A percentile compares a stretch with the other conserved stretches of the same genome.
phyloP scores from a whole-genome alignment of 805 yeast genomes.

The Saccharomycopsis sp. region DNA sequence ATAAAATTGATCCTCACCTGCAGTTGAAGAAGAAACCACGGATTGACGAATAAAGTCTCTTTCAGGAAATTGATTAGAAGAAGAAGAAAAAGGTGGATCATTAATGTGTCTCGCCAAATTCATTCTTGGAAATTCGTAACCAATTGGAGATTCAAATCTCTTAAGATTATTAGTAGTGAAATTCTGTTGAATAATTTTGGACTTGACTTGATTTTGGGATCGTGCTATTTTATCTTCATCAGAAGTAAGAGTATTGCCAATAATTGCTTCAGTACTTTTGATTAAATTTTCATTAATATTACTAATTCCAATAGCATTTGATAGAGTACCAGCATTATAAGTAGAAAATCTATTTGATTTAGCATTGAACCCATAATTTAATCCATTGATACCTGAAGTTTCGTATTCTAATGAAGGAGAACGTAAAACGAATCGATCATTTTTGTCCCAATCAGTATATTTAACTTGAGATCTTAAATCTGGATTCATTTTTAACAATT shows the following conservation, averaged over 20 bases:
- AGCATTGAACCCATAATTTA: slow-evolving; percentile 14
- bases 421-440: slow-evolving; percentile 1
- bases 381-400: slow-evolving; percentile 9
- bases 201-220: background rate
- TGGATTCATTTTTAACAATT: slow-evolving; percentile 14
- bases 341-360: slow-evolving; percentile 1
- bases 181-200: background rate
- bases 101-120: background rate
- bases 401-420: slow-evolving; percentile 10
- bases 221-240: too few species aligned
- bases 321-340: background rate
- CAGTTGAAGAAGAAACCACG: slow-evolving; percentile 1
- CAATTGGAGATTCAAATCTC: slow-evolving; percentile 10
- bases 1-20: slow-evolving; percentile 4
- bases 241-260: too few species aligned
- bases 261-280: background rate
- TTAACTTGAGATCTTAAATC: slow-evolving; percentile 12
- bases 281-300: background rate
- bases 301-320: background rate
- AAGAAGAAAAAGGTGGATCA: slow-evolving; percentile 1
- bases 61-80: background rate
- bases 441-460: slow-evolving; percentile 10
- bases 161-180: background rate
- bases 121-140: slow-evolving; percentile 9
- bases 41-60: slow-evolving; percentile 9